Base-by-base conservation (phyloP, 306 rosid species). In the Fragaria nilgerrensis region DNA sequence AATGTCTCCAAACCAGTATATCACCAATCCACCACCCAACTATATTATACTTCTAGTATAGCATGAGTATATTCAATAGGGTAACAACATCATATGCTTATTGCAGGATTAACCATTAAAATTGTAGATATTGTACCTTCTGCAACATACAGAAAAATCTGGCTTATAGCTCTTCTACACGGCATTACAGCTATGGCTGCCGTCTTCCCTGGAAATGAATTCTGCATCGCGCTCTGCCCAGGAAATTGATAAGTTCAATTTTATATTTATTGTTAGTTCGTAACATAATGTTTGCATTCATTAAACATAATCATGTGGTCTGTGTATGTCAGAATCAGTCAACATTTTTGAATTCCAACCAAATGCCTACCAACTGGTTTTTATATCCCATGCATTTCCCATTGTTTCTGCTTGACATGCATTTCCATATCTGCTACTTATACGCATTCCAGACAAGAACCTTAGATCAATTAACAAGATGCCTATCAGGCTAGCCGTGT, bases 1-100 rank as follows among this genome's bases (percentile, higher is more conserved):
- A 13, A 1, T 73, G 87, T 84, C 79, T 76, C 77, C 84, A 72
- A 16, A 76, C 68, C 70, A 75, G 47, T 62, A n/a, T 56, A 56
- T 65, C 75, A 50, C 25, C 70, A 78, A 53, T 47, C 73, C 63
- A 70, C n/a, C 25, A 59, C 63, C 44, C 47, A 76, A 22, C 68
- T 55, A 47, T 16, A 36, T 66, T 77, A 25, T 77, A 52, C 58
- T 37, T 32, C 11, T 39, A 15, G 36, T 20, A 52, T 15, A 1
- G 5, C 39, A 70, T 22, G 7, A 70, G 19, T 32, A 48, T 65
- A 49, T 48, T 75, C 61, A 62, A 14, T 44, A 25, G 11, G 59
- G 69, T 45, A 63, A 29, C 37, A 63, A 5, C 19, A 59, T 58
- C n/a, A 47, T 70, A 37, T 70, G 25, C 48, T 27, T 34, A 9